Base-by-base conservation (phyloP, 257 asterid genomes). In the Fraxinus cuspidata region DNA sequence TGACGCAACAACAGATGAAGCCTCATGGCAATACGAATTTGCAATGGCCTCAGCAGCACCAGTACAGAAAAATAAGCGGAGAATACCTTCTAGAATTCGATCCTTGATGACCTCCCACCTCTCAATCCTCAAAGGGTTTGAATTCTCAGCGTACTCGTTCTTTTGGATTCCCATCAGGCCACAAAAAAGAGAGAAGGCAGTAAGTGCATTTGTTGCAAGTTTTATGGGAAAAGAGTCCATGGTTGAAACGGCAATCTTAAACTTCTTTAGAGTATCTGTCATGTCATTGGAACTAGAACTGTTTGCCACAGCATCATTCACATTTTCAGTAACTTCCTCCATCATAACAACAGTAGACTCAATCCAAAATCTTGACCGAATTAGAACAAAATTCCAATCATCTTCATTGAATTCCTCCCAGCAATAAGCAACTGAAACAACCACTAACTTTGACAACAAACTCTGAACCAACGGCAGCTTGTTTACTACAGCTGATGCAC, bases 381-480 rank as follows among this genome's bases (percentile, higher is more conserved):
- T 91, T 83, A 96, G 77, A 75, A 83, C 88, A 81, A 88, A 96
- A 73, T 88, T 93, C 99, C 99, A 96, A 84, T 96, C 99, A 80
- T 92, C 96, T 81, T 92, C 95, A 81, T 81, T 83, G 81, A 96
- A 93, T 74, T 90, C 87, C 77, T 92, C 96, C 96, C 96, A 93
- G 85, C 99, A 96, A 81, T 96, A 96, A 78, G 94, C 98, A 71
- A 90, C 86, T 75, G 96, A 84, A 84, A 93, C 87, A 71, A 89
- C 87, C 72, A 93, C 74, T 58, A 96, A 83, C 81, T 90, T 88
- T 32, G 99, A 92, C 81, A 88, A 83, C 84, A 96, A 87, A 74
- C 74, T 83, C 87, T 92, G 97, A 78, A 88, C 94, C 73, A 84
- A 60, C 29, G 96, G 97, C 81, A 87, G 82, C 89, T 92, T 96